Evolutionary conservation across 345 rosid species (phyloP), one percentile per base, ranked within the genome.

Genomic region (Anastatica hierochuntica): DNA sequence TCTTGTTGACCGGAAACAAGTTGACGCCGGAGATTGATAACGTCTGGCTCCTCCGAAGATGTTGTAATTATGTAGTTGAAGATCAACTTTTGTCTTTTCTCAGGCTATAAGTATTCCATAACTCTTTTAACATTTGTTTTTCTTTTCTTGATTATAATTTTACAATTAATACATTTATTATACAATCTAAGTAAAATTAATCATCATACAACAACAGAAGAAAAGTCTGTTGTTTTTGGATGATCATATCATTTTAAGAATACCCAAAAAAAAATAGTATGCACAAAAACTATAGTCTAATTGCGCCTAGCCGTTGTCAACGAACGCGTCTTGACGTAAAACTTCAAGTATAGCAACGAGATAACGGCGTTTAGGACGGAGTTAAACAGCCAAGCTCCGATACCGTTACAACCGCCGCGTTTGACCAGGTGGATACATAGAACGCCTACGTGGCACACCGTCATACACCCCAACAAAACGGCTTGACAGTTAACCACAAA

Each of bases 371-470:
- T 87, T 0, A 92, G 73, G 20, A 88, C 77, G 3, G 96, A 82
- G 58, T 88, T 92, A 54, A 88, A 77, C 23, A 66, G 42, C 98
- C 96, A 92, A 14, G 95, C 96, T 0, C 96, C 90, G 27, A 92
- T 78, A 7, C 96, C 96, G 30, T 92, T 84, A 57, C 96, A 92
- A 19, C 98, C 96, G 6, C 95, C 98, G 43, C 71, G 49, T 70
- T 81, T 83, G 67, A 72, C 58, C 33, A 92, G 44, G 63, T 90
- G 98, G 7, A 87, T 67, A 51, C 76, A 34, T 1, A 87, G 60
- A 18, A 90, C 96, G 3, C 85, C 89, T 6, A 90, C 69, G 66
- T 90, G 98, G 75, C 96, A 80, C 8, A 74, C 54, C 56, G 90
- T 45, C 47, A 81, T 78, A 47, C 92, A 84, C 1, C 74, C 83